Percentiles rank a stretch among this genome's conserved stretches.
These are phyloP conservation scores for Epichloe glyceriae DNA, from an alignment of 2,329 filamentous ascomycete genomes.

Conservation along the genomic window DNA sequence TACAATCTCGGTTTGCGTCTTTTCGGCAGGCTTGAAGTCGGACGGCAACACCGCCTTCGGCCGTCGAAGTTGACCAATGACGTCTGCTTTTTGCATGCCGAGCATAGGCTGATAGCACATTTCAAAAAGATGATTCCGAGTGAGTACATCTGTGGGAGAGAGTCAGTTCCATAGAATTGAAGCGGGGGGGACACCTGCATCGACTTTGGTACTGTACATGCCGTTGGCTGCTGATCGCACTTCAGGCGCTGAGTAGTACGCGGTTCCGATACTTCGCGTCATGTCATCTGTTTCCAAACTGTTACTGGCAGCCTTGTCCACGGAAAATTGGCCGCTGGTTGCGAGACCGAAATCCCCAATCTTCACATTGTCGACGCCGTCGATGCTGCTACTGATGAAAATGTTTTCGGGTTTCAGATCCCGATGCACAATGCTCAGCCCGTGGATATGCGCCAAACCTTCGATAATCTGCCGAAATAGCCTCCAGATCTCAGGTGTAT, in stretches of 20 bases:
- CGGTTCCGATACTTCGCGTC: slow-evolving; percentile 62
- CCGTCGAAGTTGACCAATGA: slow-evolving; percentile 56
- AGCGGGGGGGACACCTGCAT: slow-evolving; percentile 40
- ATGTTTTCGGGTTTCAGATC: slow-evolving; percentile 97
- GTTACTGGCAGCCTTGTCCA: slow-evolving; percentile 37
- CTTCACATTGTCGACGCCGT: slow-evolving; percentile 77
- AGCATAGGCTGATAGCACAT: slow-evolving; percentile 69
- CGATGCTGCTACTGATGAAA: slow-evolving; percentile 59
- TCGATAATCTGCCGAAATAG: slow-evolving; percentile 85
- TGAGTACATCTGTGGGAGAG: slow-evolving; percentile 66
- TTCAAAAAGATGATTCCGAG: slow-evolving; percentile 97
- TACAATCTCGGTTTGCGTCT: slow-evolving; percentile 68
- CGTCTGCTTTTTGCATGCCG: slow-evolving; percentile 51
- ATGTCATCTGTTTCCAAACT: slow-evolving; percentile 45
- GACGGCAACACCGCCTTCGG: slow-evolving; percentile 55
- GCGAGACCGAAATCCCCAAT: slow-evolving; percentile 96
- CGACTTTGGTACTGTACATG: slow-evolving; percentile 84
- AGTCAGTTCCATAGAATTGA: neutral
- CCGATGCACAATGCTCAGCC: slow-evolving; percentile 82
- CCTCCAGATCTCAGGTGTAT: slow-evolving; percentile 72
- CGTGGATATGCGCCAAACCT: slow-evolving; percentile 80
- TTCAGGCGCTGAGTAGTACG: slow-evolving; percentile 88
- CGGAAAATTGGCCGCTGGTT: slow-evolving; percentile 67
- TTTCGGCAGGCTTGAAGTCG: slow-evolving; percentile 57
- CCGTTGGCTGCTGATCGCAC: slow-evolving; percentile 62